These are phyloP conservation scores for Amaranthus palmeri DNA, from an alignment of 148 eudicot species.

Conservation along the genomic window DNA sequence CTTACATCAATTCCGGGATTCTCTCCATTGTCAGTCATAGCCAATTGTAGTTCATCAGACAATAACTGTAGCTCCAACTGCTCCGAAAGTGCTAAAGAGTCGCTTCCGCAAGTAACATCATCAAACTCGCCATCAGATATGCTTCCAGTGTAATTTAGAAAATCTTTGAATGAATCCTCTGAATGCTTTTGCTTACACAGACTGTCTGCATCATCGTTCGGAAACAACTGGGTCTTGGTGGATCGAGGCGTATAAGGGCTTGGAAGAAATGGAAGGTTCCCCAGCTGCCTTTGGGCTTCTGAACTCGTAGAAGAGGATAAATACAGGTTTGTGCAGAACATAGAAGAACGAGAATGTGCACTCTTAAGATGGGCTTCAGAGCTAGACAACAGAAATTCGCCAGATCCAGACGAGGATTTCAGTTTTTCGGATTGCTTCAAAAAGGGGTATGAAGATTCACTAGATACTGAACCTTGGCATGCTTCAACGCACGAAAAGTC, in stretches of 20 bases:
- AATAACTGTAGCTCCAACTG: constrained; percentile 40
- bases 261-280: constrained; percentile 41
- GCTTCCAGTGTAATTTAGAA: constrained; percentile 27
- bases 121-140: constrained; percentile 29
- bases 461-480: constrained; percentile 19
- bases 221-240: constrained; percentile 17
- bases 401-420: constrained; percentile 15
- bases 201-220: constrained; percentile 21
- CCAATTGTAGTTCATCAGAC: constrained; percentile 39
- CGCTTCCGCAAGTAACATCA: constrained; percentile 32
- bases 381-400: constrained; percentile 16
- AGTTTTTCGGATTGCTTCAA: constrained; percentile 18
- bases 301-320: constrained; percentile 38
- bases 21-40: constrained; percentile 38
- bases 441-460: constrained; percentile 24
- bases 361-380: constrained; percentile 22
- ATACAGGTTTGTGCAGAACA: constrained; percentile 41
- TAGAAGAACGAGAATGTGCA: constrained; percentile 31
- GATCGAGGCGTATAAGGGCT: constrained; percentile 23
- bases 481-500: constrained; percentile 13
- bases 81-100: constrained; percentile 29
- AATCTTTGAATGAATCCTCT: constrained; percentile 27
- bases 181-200: constrained; percentile 19
- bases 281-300: constrained; percentile 31
- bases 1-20: constrained; percentile 43